phyloP scores from a whole-genome alignment of 1,284 basidiomycete species.

The Malassezia yamatoensis region DNA sequence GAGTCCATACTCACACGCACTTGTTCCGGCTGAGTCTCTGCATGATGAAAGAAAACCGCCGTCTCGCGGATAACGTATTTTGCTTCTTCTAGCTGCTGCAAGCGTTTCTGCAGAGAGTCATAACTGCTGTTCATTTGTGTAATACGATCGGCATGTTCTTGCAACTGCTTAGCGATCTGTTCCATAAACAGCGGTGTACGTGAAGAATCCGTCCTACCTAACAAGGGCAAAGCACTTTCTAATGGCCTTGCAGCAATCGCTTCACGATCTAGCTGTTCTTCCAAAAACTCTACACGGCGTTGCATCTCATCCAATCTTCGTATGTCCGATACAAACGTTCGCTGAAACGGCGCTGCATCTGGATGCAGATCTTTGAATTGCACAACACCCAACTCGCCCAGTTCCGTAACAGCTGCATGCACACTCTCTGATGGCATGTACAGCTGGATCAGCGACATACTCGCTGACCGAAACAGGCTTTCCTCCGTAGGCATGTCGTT shows the following conservation, averaged over 20 bases:
- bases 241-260: conserved; percentile 60
- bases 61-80: conserved; percentile 83
- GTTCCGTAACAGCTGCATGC: conserved; percentile 86
- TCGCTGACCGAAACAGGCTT: conserved; percentile 45
- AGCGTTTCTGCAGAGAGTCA: conserved; percentile 74
- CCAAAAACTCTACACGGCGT: conserved; percentile 81
- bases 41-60: conserved; percentile 89
- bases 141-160: conserved; percentile 77
- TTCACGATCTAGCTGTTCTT: conserved; percentile 71
- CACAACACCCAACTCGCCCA: conserved; percentile 87
- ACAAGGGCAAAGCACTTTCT: conserved; percentile 44
- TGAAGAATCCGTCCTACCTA: conserved; percentile 52
- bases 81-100: conserved; percentile 82
- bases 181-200: conserved; percentile 75
- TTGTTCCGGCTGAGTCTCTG: conserved; percentile 66
- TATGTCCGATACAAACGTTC: conserved; percentile 91
- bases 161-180: conserved; percentile 76
- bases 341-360: conserved; percentile 90
- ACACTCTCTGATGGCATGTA: conserved; percentile 95
- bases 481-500: conserved; percentile 19
- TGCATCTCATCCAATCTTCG: conserved; percentile 91
- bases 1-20: conserved; percentile 74
- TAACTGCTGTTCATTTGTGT: conserved; percentile 89
- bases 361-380: conserved; percentile 98
- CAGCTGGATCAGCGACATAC: conserved; percentile 92